Evolutionary conservation across 768 basidiomycete species (phyloP), one percentile per base, ranked within the genome.

Genomic region (Xanthoconium stramineum): DNA sequence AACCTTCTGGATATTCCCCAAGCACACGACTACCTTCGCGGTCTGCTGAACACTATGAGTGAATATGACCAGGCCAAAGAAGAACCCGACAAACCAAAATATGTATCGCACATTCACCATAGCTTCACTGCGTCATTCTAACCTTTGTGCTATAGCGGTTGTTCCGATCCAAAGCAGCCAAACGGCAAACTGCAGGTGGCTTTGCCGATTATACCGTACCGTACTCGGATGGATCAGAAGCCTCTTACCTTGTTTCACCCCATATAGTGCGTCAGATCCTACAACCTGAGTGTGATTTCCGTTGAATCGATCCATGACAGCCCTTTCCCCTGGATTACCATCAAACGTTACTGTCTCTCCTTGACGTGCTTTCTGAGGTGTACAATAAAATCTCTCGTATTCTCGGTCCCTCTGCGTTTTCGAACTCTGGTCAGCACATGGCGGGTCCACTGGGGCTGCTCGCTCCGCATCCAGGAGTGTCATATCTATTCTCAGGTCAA

Each of bases 311-410:
- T 36, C 29, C 32, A 51, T 11, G 50, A 50, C 59, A 94, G 92
- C 89, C 93, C n/a, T 95, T 94, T 72, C 76, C 86, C 3, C 70
- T 95, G 52, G 93, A 95, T 71, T 95, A 96, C 67, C 87, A 91
- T 61, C 89, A 95, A 72, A 90, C 89, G 11, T 82, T 94, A 36
- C 82, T 93, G 51, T 91, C 93, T 35, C 83, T 94, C 29, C 84
- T 94, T 51, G 94, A 95, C 67, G 88, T 95, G 47, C 80, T 95
- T 39, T 89, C 90, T 17, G 91, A 94, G 66, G 84, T 91, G 32
- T 96, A 95, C 76, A 85, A 89, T 72, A 93, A 91, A 72, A 88
- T 96, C 39, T 82, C 82, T 10, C 85, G 85, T 65, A 82, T 92
- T 50, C 84, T 96, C 24, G 91, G 91, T 0, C 88, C 91, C 5